Base-by-base conservation (phyloP, 1,139 yeast species). In the Diutina pseudorugosa region DNA sequence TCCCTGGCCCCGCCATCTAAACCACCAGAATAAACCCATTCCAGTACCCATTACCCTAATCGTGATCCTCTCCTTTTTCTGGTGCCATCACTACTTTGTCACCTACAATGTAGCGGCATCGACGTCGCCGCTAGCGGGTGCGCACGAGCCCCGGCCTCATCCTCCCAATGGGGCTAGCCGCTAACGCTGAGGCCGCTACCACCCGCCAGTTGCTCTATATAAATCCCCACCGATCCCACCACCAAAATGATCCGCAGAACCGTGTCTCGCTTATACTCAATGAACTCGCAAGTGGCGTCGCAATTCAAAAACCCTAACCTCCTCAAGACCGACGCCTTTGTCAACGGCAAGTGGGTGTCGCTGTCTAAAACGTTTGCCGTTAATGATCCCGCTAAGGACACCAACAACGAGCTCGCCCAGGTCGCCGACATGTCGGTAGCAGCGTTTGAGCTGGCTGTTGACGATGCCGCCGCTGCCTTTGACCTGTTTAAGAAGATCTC, bases 321-420 rank as follows among this genome's bases (percentile, higher is more conserved):
- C 52, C 60, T 86, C 54, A 74, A 78, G 61, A 67, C 77, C 45
- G 75, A 77, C 55, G 82, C 88, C 19, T 80, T 71, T 59, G 72
- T 88, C 64, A 79, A 85, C 59, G 96, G 96, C 51, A 69, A 80
- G 60, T 89, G 49, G 49, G 27, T 45, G 20, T 14, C 27, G 4
- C 25, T 36, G 19, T 67, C 74, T 25, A 76, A 76, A 53, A 73
- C 79, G 18, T 88, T 86, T 65, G 71, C 77, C 41, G 95, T 88
- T 23, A 65, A 67, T 42, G 90, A 89, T 65, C 96, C 96, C 3
- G 94, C 94, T 1, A 81, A 60, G 6, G 63, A 66, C 2, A 64
- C 83, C 49, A 78, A 73, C 40, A 75, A 77, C 54, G 68, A 69
- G 27, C 27, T 45, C 21, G 49, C 49, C 4, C n/a, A 45, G 3